These are phyloP conservation scores for Rubus parviflorus DNA, from an alignment of 306 rosid species.

Conservation along the genomic window DNA sequence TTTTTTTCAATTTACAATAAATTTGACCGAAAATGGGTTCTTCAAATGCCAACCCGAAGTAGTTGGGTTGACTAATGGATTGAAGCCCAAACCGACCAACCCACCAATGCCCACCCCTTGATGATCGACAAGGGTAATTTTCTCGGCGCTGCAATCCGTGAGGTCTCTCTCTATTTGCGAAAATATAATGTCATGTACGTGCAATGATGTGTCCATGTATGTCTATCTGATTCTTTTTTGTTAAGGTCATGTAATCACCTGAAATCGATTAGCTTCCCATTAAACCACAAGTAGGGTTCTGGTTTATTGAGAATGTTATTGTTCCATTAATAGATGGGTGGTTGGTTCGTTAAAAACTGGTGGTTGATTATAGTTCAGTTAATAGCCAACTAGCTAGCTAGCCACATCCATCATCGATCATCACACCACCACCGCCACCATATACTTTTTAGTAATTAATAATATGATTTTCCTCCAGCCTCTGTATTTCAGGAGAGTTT, in stretches of 20 bases:
- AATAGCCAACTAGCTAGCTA: too few relatives aligned
- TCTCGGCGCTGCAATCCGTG: slow-evolving; percentile 90
- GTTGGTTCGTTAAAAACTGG: background rate
- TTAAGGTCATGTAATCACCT: slow-evolving; percentile 11
- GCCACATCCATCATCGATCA: background rate
- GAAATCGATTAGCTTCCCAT: slow-evolving; percentile 5
- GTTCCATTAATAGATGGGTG: background rate
- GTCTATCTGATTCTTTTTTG: background rate
- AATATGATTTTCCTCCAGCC: background rate
- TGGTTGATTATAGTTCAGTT: background rate
- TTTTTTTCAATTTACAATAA: too few relatives aligned
- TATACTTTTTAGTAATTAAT: background rate
- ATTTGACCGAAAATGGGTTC: too few relatives aligned
- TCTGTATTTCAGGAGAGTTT: background rate
- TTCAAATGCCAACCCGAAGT: too few relatives aligned
- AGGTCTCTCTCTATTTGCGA: slow-evolving; percentile 48
- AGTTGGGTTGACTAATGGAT: too few relatives aligned
- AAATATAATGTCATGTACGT: background rate
- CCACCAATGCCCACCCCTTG: too few relatives aligned
- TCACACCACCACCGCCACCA: background rate
- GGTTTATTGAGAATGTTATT: background rate
- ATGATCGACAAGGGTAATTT: slow-evolving; percentile 75
- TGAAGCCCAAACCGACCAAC: too few relatives aligned
- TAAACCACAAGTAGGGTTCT: slow-evolving; percentile 3
- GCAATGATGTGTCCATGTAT: slow-evolving; percentile 2